Evolutionary conservation across 176 grass and related monocot species (phyloP), one percentile per base, ranked within the genome.

Genomic region (Puya raimondii): DNA sequence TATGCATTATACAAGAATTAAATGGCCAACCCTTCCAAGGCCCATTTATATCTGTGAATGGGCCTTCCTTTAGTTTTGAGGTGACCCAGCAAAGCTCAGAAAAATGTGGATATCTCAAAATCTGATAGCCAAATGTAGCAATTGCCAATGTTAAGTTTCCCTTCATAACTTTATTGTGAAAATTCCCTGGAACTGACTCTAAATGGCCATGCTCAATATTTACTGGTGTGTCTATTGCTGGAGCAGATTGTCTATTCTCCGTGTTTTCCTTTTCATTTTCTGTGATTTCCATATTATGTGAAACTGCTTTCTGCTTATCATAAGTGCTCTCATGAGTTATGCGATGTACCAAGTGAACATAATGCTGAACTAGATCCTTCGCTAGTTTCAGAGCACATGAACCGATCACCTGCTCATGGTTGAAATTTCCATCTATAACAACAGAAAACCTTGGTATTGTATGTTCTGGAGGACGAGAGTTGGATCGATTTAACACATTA

Each of bases 21-120:
- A 97, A 97, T 83, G 93, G 93, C 93, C 93, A 97, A 65, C 84
- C 83, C 81, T 90, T 92, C 93, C 93, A 92, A 68, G 93, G 86
- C 63, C 89, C 93, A 89, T 84, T 90, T 72, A 82, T 87, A 79
- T 90, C 76, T 67, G 93, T 80, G 70, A 63, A 97, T 59, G 93
- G 93, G n/a, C 93, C 93, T 78, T 92, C 93, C 57, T 22, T 86
- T 68, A 97, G 77, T 68, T 92, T 92, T 51, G 93, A 97, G 61
- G 86, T 92, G 66, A 90, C 81, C 88, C 88, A 97, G 80, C 93
- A 97, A 78, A 97, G 93, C 85, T 89, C 87, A 67, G 93, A 83
- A 56, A 90, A 97, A 66, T 97, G 86, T 8, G 89, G 93, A 48
- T 85, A 81, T 58, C 87, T 79, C 58, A 97, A 86, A 74, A 97